Conservation (phyloP, 116 monocot species). For the Phalaenopsis hybrid region DNA sequence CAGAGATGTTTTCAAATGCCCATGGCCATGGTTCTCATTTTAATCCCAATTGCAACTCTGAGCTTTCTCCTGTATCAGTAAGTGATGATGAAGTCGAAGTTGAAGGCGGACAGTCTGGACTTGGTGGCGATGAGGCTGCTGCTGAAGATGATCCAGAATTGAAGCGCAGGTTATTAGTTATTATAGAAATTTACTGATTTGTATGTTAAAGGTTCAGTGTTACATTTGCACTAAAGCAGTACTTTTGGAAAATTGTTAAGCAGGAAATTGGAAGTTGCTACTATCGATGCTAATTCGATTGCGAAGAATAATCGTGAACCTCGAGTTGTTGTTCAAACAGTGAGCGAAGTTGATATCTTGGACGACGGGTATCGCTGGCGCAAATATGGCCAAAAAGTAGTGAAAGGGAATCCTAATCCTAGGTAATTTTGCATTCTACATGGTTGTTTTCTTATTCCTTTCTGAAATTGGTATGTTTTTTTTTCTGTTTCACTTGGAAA, state of each 20-base stretch:
- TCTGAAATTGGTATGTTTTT: neutral
- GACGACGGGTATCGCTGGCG: conserved; percentile 99
- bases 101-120: conserved; percentile 30
- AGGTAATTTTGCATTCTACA: conserved; percentile 29
- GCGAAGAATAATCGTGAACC: conserved; percentile 75
- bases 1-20: conserved; percentile 44
- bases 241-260: conserved; percentile 5
- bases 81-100: conserved; percentile 63
- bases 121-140: conserved; percentile 30
- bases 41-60: conserved; percentile 37
- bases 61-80: conserved; percentile 37
- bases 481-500: neutral
- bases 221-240: neutral
- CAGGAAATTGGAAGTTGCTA: conserved; percentile 63
- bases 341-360: conserved; percentile 93
- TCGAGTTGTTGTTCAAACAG: conserved; percentile 95
- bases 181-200: conserved; percentile 1
- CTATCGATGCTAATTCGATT: conserved; percentile 43
- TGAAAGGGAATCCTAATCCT: conserved; percentile 97
- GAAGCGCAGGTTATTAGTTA: conserved; percentile 61
- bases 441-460: neutral
- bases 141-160: conserved; percentile 70
- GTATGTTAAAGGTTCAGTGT: neutral
- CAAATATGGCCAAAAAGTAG: conserved; percentile 98
- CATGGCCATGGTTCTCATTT: conserved; percentile 19